Base-by-base conservation (phyloP, 768 basidiomycete genomes). In the Phanerodontia chrysosporium region DNA sequence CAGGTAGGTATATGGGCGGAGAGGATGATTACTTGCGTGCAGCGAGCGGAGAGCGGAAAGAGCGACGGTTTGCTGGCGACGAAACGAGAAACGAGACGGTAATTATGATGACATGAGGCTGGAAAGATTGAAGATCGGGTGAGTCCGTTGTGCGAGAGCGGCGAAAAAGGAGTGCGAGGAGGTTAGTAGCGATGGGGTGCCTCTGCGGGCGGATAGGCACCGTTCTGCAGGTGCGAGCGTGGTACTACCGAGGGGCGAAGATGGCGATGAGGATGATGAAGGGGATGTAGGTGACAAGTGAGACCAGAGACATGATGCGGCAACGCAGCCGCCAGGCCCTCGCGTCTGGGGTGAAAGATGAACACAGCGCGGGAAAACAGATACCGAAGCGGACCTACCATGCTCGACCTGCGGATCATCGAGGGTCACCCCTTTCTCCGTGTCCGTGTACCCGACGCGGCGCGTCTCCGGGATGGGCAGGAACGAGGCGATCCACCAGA, bases 381-480 rank as follows among this genome's bases (percentile, higher is more conserved):
- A 16, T 53, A 16, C 36, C 36, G 44, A 14, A 12, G 4, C 49
- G 32, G 24, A 74, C 86, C 66, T 64, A 90, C 90, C 85, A 67
- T 81, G 80, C 67, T 91, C 90, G 56, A 90, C 80, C 67, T 91
- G 89, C 27, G 89, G 89, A 71, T 91, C 88, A 66, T 90, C 89
- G 49, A 90, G 74, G 28, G 86, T 76, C 16, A 90, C 88, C 42
- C 74, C 85, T 70, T 89, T 90, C 73, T 90, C 88, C 49, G 73
- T 70, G 57, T 73, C 76, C 29, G 76, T 75, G 39, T 76, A 84
- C 22, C 82, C 87, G 21, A 87, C 77, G 39, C 76, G 75, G 66
- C 90, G 76, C 25, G 89, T 92, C 65, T 69, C 73, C 13, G 86
- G 89, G 12, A 87, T 80, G 25, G 75, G 75, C 79, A 78, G 72